Base-by-base conservation (phyloP, 2,329 filamentous ascomycete species). In the Penicillium decumbens region DNA sequence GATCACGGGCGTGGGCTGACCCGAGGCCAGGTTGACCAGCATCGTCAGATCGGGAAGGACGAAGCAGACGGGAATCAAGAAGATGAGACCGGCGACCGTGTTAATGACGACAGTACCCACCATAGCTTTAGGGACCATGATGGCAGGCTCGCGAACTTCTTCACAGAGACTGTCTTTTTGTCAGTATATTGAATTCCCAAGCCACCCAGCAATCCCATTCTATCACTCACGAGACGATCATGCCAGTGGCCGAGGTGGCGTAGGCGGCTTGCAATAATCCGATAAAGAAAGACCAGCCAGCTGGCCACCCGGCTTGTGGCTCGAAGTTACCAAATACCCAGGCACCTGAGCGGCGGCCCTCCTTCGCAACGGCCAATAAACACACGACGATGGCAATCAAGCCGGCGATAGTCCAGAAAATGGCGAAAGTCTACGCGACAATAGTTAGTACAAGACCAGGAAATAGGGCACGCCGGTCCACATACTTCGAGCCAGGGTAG, bases 11-110 rank as follows among this genome's bases (percentile, higher is more conserved):
- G 90, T 86, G 1, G 87, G 86, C 62, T 89, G 87, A 6, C 82
- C 83, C 55, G 82, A 86, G 4, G 33, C 33, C 33, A 37, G 15
- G 2, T 69, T 66, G 27, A 87, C 79, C 18, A 90, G 77, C 40
- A 75, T 69, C 50, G 78, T 61, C 6, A 89, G 77, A 48, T 86
- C 79, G 0, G 85, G 85, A 12, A 89, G 75, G 29, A 89, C 84
- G 65, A 90, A 89, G 33, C 89, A 78, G 55, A 91, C 77, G 0
- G 85, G 85, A 39, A 89, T 78, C 4, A 89, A 68, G 68, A 86
- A 89, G 57, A 83, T 65, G 10, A 84, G 65, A 10, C 83, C 83
- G 0, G 83, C 86, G 38, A 86, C 56, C 27, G 80, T 81, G 8
- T 82, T 83, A 3, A 81, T 80, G 3, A 79, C 78, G 3, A 87